These are phyloP conservation scores for Rhodotorula sphaerocarpa DNA, from an alignment of 768 basidiomycete genomes.

Conservation along the genomic window DNA sequence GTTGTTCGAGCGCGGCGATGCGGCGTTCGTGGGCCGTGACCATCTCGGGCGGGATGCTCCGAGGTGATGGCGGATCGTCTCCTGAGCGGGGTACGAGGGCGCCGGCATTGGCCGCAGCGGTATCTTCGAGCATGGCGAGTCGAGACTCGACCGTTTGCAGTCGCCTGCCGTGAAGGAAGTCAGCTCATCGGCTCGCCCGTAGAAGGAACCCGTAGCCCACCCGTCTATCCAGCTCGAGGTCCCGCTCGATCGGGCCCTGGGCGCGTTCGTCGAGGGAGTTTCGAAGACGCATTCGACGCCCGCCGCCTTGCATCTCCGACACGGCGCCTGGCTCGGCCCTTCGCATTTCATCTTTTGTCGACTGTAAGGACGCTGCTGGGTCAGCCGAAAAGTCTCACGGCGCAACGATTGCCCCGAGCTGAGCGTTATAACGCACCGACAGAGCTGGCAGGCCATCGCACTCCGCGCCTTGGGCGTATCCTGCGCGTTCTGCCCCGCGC, in stretches of 20 bases:
- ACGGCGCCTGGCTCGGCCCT: constrained; percentile 29
- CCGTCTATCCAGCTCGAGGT: constrained; percentile 22
- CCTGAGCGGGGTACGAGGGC: background rate
- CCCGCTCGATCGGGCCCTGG: constrained; percentile 6
- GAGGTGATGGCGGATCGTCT: background rate
- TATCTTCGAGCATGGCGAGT: constrained; percentile 14
- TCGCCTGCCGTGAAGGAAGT: background rate
- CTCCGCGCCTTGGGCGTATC: constrained; percentile 18
- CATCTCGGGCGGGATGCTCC: background rate
- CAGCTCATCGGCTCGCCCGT: no score
- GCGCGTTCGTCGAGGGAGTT: constrained; percentile 14
- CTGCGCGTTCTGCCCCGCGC: background rate
- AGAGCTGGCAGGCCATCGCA: constrained; percentile 27
- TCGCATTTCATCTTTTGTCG: constrained; percentile 33
- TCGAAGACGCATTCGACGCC: constrained; percentile 31
- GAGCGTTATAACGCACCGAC: constrained; percentile 3
- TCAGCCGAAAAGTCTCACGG: no score
- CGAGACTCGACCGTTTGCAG: constrained; percentile 18
- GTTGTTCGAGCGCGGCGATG: constrained; percentile 26
- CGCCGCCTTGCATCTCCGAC: constrained; percentile 21
- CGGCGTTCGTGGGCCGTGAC: constrained; percentile 25
- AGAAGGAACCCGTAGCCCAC: background rate
- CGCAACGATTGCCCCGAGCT: background rate
- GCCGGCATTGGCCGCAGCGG: background rate
- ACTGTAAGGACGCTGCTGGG: background rate